These are phyloP conservation scores for Penicillium roqueforti DNA, from an alignment of 495 filamentous ascomycete genomes.

Conservation along the genomic window DNA sequence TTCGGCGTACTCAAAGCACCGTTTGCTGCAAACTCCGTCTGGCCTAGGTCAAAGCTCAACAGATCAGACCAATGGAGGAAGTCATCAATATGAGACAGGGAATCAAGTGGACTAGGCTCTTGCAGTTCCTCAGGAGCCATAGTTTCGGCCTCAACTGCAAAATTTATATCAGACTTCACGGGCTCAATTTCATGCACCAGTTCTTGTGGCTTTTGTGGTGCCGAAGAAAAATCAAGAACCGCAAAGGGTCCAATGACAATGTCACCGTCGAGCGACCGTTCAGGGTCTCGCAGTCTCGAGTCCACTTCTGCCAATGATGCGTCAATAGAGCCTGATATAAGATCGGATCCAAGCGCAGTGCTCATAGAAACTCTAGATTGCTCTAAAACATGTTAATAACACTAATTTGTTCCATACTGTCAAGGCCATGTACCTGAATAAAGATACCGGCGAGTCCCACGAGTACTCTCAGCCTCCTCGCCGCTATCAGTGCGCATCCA, in stretches of 20 bases:
- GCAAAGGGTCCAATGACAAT: constrained; percentile 34
- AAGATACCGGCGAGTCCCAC: constrained; percentile 30
- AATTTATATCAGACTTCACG: not conserved
- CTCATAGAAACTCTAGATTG: constrained; percentile 33
- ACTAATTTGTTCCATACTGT: not conserved
- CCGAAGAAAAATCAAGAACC: constrained; percentile 24
- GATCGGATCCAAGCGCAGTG: constrained; percentile 19
- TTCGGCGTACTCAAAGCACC: constrained; percentile 17
- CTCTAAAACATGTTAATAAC: constrained; percentile 18
- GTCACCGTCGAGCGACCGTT: constrained; percentile 16
- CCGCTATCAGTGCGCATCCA: constrained; percentile 25
- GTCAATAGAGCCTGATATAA: constrained; percentile 31
- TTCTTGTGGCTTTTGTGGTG: not conserved
- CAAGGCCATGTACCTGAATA: constrained; percentile 24
- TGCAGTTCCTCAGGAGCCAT: constrained; percentile 8
- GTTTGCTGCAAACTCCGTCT: constrained; percentile 13
- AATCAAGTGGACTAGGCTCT: constrained; percentile 21
- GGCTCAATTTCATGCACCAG: not conserved
- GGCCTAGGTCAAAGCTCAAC: constrained; percentile 27
- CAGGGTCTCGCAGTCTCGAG: constrained; percentile 21
- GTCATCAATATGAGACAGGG: constrained; percentile 29
- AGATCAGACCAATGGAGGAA: constrained; percentile 37
- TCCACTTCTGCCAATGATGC: constrained; percentile 34
- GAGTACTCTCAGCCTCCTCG: constrained; percentile 10
- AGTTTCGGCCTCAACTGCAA: not conserved